These are phyloP conservation scores for Lablab purpureus DNA, from an alignment of 306 rosid species.

Conservation along the genomic window DNA sequence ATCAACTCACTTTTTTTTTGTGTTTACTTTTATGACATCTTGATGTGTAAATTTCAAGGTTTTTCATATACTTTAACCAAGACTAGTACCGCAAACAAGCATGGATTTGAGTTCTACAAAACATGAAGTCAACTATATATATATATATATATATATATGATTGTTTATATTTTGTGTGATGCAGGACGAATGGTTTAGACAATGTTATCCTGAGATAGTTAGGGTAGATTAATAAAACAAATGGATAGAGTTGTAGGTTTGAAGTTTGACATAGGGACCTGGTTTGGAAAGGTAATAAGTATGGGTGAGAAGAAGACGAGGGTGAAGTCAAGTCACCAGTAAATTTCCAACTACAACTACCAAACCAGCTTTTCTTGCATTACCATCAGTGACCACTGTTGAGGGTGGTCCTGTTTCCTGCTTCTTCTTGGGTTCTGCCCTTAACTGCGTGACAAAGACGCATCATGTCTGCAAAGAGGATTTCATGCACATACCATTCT, in stretches of 20 bases:
- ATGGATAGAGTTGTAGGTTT: background rate
- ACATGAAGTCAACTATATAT: background rate
- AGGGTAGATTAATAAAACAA: background rate
- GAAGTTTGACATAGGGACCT: background rate
- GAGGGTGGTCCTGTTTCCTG: slow-evolving; percentile 45
- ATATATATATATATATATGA: no score
- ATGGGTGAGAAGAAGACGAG: slow-evolving; percentile 39
- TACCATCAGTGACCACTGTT: background rate
- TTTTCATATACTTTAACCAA: no score
- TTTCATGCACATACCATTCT: slow-evolving; percentile 22
- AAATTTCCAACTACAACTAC: slow-evolving; percentile 38
- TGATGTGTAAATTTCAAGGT: no score
- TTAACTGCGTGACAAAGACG: slow-evolving; percentile 48
- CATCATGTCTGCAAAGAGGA: slow-evolving; percentile 41
- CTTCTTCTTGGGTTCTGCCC: slow-evolving; percentile 16
- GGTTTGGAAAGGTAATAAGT: slow-evolving; percentile 28
- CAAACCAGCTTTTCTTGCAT: background rate
- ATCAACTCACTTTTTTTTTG: background rate
- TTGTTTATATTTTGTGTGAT: background rate
- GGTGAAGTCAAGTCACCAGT: slow-evolving; percentile 24
- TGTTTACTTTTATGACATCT: background rate
- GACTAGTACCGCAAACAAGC: background rate
- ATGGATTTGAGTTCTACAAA: background rate
- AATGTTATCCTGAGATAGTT: background rate
- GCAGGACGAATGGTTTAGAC: background rate